Evolutionary conservation across 2,329 filamentous ascomycete genomes (phyloP).

Genomic region (Hypoxylon sp.): DNA sequence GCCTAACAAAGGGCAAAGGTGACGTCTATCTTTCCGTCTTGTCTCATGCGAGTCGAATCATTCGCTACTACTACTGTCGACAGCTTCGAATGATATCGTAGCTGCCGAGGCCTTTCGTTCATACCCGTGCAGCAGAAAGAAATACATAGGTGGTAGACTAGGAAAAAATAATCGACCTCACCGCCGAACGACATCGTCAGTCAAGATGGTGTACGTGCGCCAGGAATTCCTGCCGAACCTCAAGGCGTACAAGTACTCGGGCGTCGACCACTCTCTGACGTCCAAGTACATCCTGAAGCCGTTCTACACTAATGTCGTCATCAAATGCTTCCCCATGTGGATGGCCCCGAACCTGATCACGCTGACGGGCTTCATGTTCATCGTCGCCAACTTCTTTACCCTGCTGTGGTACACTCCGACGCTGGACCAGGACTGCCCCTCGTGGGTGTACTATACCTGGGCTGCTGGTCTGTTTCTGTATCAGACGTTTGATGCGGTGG

Average conservation of each 20-base stretch:
- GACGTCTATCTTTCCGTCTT: background rate
- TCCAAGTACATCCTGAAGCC: conserved; percentile 97
- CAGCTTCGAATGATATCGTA: background rate
- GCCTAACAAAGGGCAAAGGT: conserved; percentile 2
- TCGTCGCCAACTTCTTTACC: conserved; percentile 89
- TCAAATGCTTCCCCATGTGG: conserved; percentile 92
- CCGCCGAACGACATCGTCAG: conserved; percentile 15
- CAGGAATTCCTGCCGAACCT: conserved; percentile 90
- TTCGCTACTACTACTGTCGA: conserved; percentile 1
- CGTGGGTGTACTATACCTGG: conserved; percentile 96
- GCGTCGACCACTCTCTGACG: conserved; percentile 88
- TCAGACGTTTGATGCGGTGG: conserved; percentile 98
- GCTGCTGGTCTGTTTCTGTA: conserved; percentile 91
- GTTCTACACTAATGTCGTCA: conserved; percentile 95
- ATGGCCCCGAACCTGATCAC: conserved; percentile 95
- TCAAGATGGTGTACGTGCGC: conserved; percentile 91
- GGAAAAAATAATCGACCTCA: background rate
- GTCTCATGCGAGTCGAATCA: background rate
- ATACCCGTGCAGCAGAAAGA: background rate
- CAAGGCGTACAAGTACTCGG: conserved; percentile 94
- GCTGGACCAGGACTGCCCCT: conserved; percentile 90
- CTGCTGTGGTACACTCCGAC: conserved; percentile 96
- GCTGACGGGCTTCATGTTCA: conserved; percentile 88
- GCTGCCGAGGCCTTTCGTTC: background rate
- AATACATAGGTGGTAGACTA: background rate